phyloP scores from a whole-genome alignment of 805 yeast species.

The Starmerella davenportii region DNA sequence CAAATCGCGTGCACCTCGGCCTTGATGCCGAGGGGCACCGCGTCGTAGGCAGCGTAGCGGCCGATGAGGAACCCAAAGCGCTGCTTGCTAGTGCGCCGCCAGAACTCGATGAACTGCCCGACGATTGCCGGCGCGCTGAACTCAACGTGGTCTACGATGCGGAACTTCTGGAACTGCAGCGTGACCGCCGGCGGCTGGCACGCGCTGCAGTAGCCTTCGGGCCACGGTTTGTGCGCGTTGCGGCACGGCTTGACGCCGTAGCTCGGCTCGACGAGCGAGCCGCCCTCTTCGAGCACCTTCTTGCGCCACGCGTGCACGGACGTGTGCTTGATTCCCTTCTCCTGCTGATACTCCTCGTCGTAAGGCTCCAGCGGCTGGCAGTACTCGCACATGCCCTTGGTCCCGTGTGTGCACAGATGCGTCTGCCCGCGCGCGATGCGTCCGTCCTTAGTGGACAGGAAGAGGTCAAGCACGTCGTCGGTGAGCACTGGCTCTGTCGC shows the following conservation, averaged over 20 bases:
- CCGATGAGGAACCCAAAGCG: constrained; percentile 79
- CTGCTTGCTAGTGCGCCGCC: constrained; percentile 82
- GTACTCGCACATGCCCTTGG: constrained; percentile 93
- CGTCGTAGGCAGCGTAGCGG: constrained; percentile 50
- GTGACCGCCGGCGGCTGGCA: constrained; percentile 96
- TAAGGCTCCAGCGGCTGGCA: constrained; percentile 93
- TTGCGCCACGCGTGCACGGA: constrained; percentile 73
- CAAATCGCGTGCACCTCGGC: constrained; percentile 86
- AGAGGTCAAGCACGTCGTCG: constrained; percentile 30
- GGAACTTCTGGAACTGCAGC: constrained; percentile 66
- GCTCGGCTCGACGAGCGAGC: constrained; percentile 40
- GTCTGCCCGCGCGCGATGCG: constrained; percentile 47
- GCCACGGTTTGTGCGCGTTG: constrained; percentile 85
- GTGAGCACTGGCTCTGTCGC: neutral
- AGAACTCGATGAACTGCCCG: constrained; percentile 69
- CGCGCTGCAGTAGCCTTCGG: constrained; percentile 82
- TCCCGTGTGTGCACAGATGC: constrained; percentile 64
- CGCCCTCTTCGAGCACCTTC: constrained; percentile 52
- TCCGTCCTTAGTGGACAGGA: constrained; percentile 50
- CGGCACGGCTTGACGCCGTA: constrained; percentile 50
- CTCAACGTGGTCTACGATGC: constrained; percentile 97
- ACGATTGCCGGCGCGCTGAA: constrained; percentile 57
- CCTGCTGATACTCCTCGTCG: constrained; percentile 60
- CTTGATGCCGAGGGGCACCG: constrained; percentile 78
- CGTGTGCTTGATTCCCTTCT: constrained; percentile 65